Conservation (phyloP, 306 rosid species). For the Acmispon strigosus region DNA sequence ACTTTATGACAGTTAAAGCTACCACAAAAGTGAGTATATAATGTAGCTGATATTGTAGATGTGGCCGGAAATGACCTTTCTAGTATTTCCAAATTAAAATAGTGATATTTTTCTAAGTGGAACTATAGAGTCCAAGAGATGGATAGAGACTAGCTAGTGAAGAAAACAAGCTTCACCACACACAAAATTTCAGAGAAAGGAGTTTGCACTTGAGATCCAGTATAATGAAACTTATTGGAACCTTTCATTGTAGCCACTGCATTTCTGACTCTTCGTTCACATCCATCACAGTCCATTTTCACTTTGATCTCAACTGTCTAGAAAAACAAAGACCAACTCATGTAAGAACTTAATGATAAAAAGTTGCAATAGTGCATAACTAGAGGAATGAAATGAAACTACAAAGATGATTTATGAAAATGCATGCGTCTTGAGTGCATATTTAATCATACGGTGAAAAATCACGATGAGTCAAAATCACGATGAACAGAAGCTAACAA, state of each 20-base stretch:
- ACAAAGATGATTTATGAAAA: neutral
- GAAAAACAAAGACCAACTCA: neutral
- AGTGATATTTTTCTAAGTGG: neutral
- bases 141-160: too few species aligned
- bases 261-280: conserved; percentile 74
- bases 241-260: conserved; percentile 75
- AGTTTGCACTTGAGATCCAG: neutral
- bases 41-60: too few species aligned
- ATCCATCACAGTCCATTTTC: conserved; percentile 93
- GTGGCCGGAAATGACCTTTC: neutral
- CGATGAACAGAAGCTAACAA: too few species aligned
- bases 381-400: neutral
- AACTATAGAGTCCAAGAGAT: too few species aligned
- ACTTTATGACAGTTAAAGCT: too few species aligned
- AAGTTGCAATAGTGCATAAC: neutral
- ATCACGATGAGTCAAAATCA: too few species aligned
- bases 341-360: neutral
- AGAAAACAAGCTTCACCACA: too few species aligned
- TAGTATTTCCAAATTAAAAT: neutral
- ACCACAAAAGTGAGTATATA: too few species aligned
- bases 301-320: conserved; percentile 86
- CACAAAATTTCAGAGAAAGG: neutral
- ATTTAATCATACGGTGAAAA: too few species aligned
- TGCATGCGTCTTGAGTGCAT: too few species aligned
- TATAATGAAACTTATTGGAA: conserved; percentile 2